Percentiles rank a stretch among this genome's conserved stretches.
Conservation (phyloP, 177 flowering plant genomes). For the Vitis hybrid region DNA sequence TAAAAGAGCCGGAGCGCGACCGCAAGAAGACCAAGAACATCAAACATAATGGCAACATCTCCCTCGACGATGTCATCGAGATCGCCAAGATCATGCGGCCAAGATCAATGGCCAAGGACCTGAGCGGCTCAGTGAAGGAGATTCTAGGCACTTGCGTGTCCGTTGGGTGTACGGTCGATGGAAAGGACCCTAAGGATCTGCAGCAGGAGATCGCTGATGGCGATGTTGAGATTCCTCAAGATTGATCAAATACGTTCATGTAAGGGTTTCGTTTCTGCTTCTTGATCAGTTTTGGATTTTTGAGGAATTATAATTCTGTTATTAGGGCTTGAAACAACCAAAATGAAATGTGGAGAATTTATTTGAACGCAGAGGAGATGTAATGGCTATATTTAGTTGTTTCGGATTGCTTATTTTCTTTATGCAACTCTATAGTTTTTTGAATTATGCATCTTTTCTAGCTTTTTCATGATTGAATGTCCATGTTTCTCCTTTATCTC, state of each 20-base stretch:
- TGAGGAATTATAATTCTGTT: neutral
- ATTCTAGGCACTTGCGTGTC: constrained; percentile 53
- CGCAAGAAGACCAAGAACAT: constrained; percentile 52
- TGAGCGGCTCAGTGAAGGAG: constrained; percentile 47
- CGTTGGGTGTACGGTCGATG: constrained; percentile 53
- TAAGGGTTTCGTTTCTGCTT: neutral
- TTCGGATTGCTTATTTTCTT: too few species aligned
- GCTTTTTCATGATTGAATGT: too few species aligned
- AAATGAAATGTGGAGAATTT: too few species aligned
- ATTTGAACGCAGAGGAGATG: too few species aligned
- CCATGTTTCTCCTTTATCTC: too few species aligned
- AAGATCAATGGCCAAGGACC: constrained; percentile 48
- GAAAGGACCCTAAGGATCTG: constrained; percentile 48
- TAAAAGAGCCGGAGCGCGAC: constrained; percentile 53
- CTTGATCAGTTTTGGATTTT: constrained; percentile 12
- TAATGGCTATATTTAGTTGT: too few species aligned
- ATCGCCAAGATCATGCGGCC: constrained; percentile 47
- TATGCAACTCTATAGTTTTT: too few species aligned
- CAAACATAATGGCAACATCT: constrained; percentile 47
- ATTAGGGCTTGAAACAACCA: too few species aligned
- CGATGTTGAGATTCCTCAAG: constrained; percentile 40
- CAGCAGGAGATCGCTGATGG: constrained; percentile 45
- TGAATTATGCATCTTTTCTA: too few species aligned
- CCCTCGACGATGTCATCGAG: constrained; percentile 46
- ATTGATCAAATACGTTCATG: constrained; percentile 11